Conservation (phyloP, 257 asterid genomes). For the Forsythia suspensa region DNA sequence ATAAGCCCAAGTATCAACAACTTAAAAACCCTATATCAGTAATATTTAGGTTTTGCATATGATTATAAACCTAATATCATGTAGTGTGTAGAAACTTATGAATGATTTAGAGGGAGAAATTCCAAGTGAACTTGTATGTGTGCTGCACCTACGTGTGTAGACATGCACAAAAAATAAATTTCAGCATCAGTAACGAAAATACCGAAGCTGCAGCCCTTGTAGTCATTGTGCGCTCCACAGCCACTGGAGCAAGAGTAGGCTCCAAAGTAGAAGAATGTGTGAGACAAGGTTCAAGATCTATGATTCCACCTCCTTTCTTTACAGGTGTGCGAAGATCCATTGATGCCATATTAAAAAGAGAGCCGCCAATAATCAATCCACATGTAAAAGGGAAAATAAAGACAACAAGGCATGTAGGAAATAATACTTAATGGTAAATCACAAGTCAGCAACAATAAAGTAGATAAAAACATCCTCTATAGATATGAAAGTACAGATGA, state of each 20-base stretch:
- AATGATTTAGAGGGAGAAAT: background rate
- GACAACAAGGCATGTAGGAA: conserved; percentile 1
- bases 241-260: conserved; percentile 98
- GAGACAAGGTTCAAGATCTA: conserved; percentile 91
- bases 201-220: conserved; percentile 99
- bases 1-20: background rate
- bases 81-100: background rate
- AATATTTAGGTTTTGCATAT: background rate
- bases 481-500: background rate
- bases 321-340: conserved; percentile 14
- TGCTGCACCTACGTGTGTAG: background rate
- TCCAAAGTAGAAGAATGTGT: conserved; percentile 94
- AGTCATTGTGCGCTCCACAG: conserved; percentile 97
- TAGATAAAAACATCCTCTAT: conserved; percentile 11
- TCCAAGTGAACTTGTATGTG: background rate
- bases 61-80: background rate
- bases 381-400: conserved; percentile 19
- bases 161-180: background rate
- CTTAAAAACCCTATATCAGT: background rate
- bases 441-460: conserved; percentile 6
- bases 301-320: conserved; percentile 88
- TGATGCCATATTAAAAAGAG: conserved; percentile 11
- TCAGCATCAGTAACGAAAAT: conserved; percentile 25
- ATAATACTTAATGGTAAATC: background rate
- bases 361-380: conserved; percentile 7